Base-by-base conservation (phyloP, 768 basidiomycete genomes). In the Boletus rubroflammeus region DNA sequence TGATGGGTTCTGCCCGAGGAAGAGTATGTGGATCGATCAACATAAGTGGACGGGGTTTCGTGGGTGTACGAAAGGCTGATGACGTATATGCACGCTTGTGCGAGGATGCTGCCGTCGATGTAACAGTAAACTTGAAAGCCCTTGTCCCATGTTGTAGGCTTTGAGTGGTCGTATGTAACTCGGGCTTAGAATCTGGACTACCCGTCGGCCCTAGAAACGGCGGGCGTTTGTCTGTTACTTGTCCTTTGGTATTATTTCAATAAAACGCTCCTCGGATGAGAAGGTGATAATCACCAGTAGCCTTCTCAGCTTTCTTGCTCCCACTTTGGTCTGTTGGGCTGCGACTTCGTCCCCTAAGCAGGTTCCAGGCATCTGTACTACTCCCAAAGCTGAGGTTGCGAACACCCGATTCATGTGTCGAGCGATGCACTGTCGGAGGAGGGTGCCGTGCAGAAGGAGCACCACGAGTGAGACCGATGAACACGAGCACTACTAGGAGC, bases 401-500 rank as follows among this genome's bases (percentile, higher is more conserved):
- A 51, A 74, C 72, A 0, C 84, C 75, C 85, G 83, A 85, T 53
- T 80, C 80, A 45, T 76, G 74, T 60, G 78, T 65, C 0, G 76
- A 72, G 11, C 54, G 56, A 50, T 57, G 61, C 21, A 44, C 13
- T 0, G 23, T 26, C 9, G 48, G 40, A 36, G 51, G 51, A 47
- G 57, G 53, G 15, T 60, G 55, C 23, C 62, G 51, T 83, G 88
- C 7, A 34, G 59, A 44, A 5, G 69, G 60, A 17, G 68, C 65
- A 31, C 91, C 90, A 6, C 93, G 82, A 5, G 93, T 94, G 48
- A 96, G 77, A 17, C 86, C 83, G 72, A 96, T 88, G 67, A 97
- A 93, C 13, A 93, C 76, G 19, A 96, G 79, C 10, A 97, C 86
- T 0, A 86, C 82, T 3, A 97, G 76, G 6, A 96, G 77, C 6